Evolutionary conservation across 352 stramenopile genomes (phyloP), one percentile per base, ranked within the genome.

Genomic region (Globisporangium okanoganense): DNA sequence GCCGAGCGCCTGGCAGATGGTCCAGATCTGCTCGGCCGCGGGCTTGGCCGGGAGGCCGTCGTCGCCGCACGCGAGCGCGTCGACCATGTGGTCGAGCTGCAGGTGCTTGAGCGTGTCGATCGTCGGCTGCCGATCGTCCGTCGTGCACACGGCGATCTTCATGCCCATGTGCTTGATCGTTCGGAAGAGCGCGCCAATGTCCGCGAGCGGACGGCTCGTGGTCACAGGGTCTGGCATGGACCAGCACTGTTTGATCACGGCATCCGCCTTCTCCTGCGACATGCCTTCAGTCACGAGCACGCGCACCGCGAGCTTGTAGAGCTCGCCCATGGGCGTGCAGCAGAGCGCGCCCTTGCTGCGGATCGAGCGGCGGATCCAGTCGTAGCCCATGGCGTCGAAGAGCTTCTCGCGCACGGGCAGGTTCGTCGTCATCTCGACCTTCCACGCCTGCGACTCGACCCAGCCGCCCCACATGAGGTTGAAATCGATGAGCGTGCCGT

Each of bases 401-500:
- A 94, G 78, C 69, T 92, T 92, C 67, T 94, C 82, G 31, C 85
- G 83, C 43, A 94, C 82, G 4, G 83, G 83, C 27, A 92, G 59
- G 18, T 61, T 60, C 13, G 82, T 92, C 24, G 80, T 93, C 84
- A 94, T 94, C 66, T 96, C 87, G 22, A 96, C 79, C 50, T 82
- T 78, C 82, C 82, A 93, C 7, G 85, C 86, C 53, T 94, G 84
- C 5, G 79, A 90, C 65, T 94, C 85, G 58, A 94, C 79, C 85
- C 85, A 96, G 45, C 81, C 80, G 56, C 83, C 84, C 87, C 87
- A 96, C 87, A 94, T 96, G 71, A 90, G 76, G 58, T 91, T 93
- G 60, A 96, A 96, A 67, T 96, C 87, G 61, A 96, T 95, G 53
- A 96, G 82, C 59, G 87, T 96, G 63, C 87, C 87, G 61, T 96